phyloP scores from a whole-genome alignment of 139 green algal species.

The Spirogloea muscicola region DNA sequence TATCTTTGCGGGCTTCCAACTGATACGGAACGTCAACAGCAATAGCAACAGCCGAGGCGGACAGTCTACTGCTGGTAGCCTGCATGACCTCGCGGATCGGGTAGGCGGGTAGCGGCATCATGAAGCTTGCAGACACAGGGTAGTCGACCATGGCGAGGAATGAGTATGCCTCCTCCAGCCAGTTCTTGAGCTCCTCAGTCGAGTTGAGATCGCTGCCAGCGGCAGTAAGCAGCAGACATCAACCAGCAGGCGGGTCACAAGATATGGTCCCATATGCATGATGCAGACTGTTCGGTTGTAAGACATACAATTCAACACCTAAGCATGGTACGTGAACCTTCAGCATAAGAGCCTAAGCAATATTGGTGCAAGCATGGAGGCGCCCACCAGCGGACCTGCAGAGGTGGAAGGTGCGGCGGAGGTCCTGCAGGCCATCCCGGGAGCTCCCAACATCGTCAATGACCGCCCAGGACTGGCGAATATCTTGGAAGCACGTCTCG shows the following conservation, averaged over 20 bases:
- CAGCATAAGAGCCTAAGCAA: neutral
- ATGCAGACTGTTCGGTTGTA: neutral
- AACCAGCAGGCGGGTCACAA: neutral
- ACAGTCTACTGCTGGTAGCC: neutral
- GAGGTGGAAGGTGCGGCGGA: constrained; percentile 25
- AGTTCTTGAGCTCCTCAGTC: neutral
- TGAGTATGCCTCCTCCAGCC: neutral
- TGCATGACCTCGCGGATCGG: constrained; percentile 29
- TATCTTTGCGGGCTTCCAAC: neutral
- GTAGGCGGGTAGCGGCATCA: constrained; percentile 26
- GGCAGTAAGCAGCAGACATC: neutral
- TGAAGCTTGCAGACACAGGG: constrained; percentile 21
- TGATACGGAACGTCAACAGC: neutral
- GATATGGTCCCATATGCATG: neutral
- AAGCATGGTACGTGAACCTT: neutral
- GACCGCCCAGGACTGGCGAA: constrained; percentile 26
- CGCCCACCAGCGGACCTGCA: constrained; percentile 15
- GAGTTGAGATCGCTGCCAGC: neutral
- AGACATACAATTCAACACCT: neutral
- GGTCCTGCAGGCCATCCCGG: neutral
- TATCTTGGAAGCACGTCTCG: constrained; percentile 35
- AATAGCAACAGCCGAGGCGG: neutral
- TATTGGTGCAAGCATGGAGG: neutral
- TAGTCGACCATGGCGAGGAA: constrained; percentile 48
- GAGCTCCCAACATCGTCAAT: constrained; percentile 15